Conservation (phyloP, 192 early-diverging fungal species). For the Oehlia diaphana region DNA sequence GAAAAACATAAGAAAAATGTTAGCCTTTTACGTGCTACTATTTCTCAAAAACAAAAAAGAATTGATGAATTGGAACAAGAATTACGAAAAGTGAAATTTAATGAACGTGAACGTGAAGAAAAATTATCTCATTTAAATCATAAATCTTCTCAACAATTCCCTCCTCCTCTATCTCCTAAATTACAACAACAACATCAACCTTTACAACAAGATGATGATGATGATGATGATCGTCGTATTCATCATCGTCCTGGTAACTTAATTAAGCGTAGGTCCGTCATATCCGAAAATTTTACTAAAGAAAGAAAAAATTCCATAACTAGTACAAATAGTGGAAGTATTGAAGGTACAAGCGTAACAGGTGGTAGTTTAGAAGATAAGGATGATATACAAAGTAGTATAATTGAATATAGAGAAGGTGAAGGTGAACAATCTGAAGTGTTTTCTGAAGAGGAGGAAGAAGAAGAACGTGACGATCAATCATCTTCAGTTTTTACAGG, state of each 20-base stretch:
- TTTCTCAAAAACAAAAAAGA: constrained; percentile 16
- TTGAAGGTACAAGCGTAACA: neutral
- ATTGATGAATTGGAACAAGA: constrained; percentile 23
- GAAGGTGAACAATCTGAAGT: constrained; percentile 8
- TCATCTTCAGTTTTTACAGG: constrained; percentile 27
- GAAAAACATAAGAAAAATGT: constrained; percentile 26
- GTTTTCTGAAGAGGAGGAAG: neutral
- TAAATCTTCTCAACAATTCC: neutral
- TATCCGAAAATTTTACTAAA: constrained; percentile 14
- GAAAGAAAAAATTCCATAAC: constrained; percentile 29
- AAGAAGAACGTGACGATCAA: constrained; percentile 29
- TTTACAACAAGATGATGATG: neutral
- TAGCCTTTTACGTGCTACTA: constrained; percentile 4
- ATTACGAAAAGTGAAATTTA: constrained; percentile 17
- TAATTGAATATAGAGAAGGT: neutral
- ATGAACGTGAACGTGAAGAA: constrained; percentile 11
- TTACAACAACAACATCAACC: constrained; percentile 18
- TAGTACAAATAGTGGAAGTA: constrained; percentile 27
- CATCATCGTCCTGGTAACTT: neutral
- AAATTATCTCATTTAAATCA: neutral
- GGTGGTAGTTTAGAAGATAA: neutral
- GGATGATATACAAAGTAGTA: neutral
- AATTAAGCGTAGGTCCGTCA: neutral
- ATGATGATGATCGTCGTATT: neutral
- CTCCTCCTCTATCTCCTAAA: neutral